A percentile compares a stretch with the other conserved stretches of the same genome.
Conservation (phyloP, 208 protist species). For the Leishmania lainsoni region DNA sequence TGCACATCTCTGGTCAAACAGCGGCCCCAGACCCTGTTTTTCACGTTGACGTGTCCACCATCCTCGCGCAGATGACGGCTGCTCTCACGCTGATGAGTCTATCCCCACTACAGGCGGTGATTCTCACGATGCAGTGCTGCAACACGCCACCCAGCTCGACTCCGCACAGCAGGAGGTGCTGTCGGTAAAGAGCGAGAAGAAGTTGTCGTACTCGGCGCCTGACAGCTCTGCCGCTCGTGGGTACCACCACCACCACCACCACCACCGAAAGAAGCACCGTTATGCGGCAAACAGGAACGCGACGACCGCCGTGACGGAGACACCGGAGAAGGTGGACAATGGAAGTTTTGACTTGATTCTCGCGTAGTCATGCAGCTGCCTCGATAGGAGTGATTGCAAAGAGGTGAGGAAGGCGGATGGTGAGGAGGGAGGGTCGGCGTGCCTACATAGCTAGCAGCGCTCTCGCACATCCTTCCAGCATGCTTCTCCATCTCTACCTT, state of each 20-base stretch:
- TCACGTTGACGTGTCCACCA: slow-evolving; percentile 17
- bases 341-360: slow-evolving; percentile 44
- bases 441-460: too few relatives aligned
- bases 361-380: slow-evolving; percentile 17
- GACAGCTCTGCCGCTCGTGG: background rate
- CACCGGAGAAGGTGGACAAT: slow-evolving; percentile 19
- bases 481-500: too few relatives aligned
- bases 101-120: background rate
- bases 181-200: background rate
- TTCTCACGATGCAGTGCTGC: background rate
- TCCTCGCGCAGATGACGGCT: slow-evolving; percentile 29
- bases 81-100: slow-evolving; percentile 13
- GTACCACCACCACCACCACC: background rate
- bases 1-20: background rate
- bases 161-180: background rate
- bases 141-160: background rate
- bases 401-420: background rate
- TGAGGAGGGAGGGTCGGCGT: background rate
- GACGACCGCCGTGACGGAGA: background rate
- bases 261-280: slow-evolving; percentile 4
- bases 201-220: background rate
- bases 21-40: background rate
- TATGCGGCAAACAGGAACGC: background rate
- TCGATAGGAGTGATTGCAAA: background rate
- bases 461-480: background rate